phyloP scores from a whole-genome alignment of 192 early-diverging fungal genomes.

The Phlyctochytrium arcticum region DNA sequence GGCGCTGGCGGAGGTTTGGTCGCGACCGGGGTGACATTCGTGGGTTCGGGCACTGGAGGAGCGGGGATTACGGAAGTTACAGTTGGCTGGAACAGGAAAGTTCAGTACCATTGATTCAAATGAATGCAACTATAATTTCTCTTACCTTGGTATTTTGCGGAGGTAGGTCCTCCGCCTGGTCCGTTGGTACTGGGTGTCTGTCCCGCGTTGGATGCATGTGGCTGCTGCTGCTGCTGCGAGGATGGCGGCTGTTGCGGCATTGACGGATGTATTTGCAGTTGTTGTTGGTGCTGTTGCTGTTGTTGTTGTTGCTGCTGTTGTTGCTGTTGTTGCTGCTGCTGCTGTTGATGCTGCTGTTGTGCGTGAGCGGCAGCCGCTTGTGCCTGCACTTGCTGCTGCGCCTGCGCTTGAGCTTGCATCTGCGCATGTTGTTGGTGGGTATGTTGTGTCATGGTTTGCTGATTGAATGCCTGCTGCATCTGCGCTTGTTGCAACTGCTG shows the following conservation, averaged over 20 bases:
- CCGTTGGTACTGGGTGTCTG: no score
- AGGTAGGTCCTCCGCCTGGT: no score
- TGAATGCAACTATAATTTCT: no score
- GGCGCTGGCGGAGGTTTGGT: no score
- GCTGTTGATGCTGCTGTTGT: not conserved
- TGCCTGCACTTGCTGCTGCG: constrained; percentile 2
- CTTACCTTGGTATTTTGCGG: no score
- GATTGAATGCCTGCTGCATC: not conserved
- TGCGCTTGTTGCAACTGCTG: not conserved
- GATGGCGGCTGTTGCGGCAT: no score
- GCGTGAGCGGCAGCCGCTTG: constrained; percentile 4
- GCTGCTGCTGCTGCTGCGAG: no score
- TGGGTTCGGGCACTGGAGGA: no score
- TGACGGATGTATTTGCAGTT: not conserved
- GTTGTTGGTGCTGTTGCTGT: not conserved
- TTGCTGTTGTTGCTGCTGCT: constrained; percentile 1
- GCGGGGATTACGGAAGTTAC: no score
- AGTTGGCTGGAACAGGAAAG: no score
- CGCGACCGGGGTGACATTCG: not conserved
- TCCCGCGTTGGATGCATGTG: not conserved
- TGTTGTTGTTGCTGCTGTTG: not conserved
- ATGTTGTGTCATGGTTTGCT: not conserved
- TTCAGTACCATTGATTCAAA: no score
- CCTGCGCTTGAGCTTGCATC: not conserved
- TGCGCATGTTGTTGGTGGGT: not conserved